Evolutionary conservation across 306 rosid species (phyloP), one percentile per base, ranked within the genome.

Genomic region (Albizia julibrissin): DNA sequence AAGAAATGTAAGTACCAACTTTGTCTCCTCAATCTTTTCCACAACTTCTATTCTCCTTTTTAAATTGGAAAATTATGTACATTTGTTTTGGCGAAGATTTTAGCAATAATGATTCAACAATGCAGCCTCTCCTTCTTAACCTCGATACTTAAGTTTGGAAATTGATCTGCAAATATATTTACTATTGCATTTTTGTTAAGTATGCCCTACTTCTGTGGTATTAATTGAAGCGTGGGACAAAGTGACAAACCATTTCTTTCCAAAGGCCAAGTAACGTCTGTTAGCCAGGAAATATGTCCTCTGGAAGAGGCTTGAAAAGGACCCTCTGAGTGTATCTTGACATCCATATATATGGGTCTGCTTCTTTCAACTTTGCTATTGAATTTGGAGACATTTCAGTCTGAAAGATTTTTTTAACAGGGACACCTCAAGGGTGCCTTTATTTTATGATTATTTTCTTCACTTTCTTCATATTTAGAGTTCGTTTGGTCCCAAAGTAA

Each of bases 1-100:
- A 90, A 80, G 88, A 85, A 84, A 68, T 95, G 99, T 95, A 88
- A 81, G 99, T 85, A 62, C 49, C 75, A 61, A 62, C 65, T 66
- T 58, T 72, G 54, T 74, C 72, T 86, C 59, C 47, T 21, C 44
- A 70, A 80, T 29, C 69, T 29, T 26, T 64, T 64, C 10, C 39
- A 31, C 34, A 33, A 29, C n/a, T 65, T 65, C 21, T 5, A 14
- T 31, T 65, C 37, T 76, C 72, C 69, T 74, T 29, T 84, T 82
- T 44, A 11, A 77, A 42, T 74, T 29, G 27, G 77, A 74, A 87
- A 61, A 10, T 69, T 37, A 65, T 42, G 62, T 29, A 50, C 24
- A 14, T 67, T 76, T 74, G 69, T 83, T 47, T 71, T 69, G 81
- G n/a, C 26, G 66, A 13, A 69, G 26, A 49, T 76, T 70, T 83